Evolutionary conservation across 306 rosid genomes (phyloP), one percentile per base, ranked within the genome.

Genomic region (Quercus variabilis): DNA sequence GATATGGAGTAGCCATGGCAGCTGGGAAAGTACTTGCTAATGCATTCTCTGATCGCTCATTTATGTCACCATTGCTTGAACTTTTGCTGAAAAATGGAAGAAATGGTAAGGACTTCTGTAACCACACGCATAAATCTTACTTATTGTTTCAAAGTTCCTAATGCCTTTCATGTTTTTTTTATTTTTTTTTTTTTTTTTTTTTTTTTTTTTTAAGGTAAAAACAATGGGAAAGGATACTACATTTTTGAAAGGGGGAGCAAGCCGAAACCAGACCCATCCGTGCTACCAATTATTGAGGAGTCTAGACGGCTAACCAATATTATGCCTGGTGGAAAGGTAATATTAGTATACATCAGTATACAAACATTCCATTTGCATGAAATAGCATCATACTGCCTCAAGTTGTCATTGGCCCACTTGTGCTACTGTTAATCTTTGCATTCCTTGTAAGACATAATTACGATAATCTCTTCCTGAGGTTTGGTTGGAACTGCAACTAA

Each of bases 211-310:
- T 0, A 49, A 93, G 98, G 98, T 51, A 96, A 96, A 87, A 92
- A 88, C 91, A 96, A 96, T 75, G 97, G 98, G 69, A 91, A 87
- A 85, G 98, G 99, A 26, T 96, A 76, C 82, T 96, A 93, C 85
- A 72, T 78, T 60, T 91, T 89, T 77, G 92, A 89, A 83, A 93
- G 81, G 90, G 98, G 96, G 62, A 87, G 93, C 90, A 87, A n/a
- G 76, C 99, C 99, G 75, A 88, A 90, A 80, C 97, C 98, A 1
- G 99, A 96, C 81, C 85, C 54, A 64, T 89, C 96, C 12, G 69
- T 96, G 75, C 86, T 77, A 41, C 92, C 97, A 56, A 79, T 93
- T 31, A 55, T 96, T 33, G 94, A 90, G 85, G 94, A 96, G 82
- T 91, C 98, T 65, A 80, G 79, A 79, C 90, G 91, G 77, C 65